Evolutionary conservation across 345 rosid species (phyloP).

Genomic region (Psidium guajava): DNA sequence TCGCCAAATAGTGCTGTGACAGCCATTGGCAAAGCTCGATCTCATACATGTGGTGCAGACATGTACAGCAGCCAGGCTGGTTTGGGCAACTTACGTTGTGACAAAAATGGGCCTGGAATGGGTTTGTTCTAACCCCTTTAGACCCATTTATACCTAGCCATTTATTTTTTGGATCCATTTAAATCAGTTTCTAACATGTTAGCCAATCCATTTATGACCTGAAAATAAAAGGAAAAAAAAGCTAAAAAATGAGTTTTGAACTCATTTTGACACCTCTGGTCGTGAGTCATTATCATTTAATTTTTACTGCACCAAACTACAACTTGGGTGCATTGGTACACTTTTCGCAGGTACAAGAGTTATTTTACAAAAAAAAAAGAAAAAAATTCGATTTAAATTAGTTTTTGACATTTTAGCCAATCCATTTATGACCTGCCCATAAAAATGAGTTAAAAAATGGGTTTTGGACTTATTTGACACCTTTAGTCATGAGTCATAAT

Average conservation of each 20-base stretch:
- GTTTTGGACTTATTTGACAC: neutral
- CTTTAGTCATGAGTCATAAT: neutral
- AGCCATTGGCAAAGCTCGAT: neutral
- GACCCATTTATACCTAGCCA: neutral
- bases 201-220: neutral
- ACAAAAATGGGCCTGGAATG: neutral
- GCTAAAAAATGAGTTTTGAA: neutral
- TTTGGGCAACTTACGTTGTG: too few species aligned
- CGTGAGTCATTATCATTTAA: too few species aligned
- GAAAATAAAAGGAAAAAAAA: neutral
- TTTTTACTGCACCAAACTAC: too few species aligned
- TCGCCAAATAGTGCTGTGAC: neutral
- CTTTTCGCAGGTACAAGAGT: too few species aligned
- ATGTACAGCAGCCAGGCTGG: neutral
- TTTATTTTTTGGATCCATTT: neutral
- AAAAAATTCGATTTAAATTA: neutral
- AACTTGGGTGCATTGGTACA: too few species aligned
- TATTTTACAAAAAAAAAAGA: too few species aligned
- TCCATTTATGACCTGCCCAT: neutral
- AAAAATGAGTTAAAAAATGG: neutral
- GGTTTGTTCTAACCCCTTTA: neutral
- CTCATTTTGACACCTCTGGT: neutral
- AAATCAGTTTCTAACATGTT: neutral
- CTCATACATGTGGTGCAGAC: neutral
- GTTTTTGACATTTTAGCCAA: neutral